Evolutionary conservation across 139 green algal genomes (phyloP).

Genomic region (Chlorella sorokiniana): DNA sequence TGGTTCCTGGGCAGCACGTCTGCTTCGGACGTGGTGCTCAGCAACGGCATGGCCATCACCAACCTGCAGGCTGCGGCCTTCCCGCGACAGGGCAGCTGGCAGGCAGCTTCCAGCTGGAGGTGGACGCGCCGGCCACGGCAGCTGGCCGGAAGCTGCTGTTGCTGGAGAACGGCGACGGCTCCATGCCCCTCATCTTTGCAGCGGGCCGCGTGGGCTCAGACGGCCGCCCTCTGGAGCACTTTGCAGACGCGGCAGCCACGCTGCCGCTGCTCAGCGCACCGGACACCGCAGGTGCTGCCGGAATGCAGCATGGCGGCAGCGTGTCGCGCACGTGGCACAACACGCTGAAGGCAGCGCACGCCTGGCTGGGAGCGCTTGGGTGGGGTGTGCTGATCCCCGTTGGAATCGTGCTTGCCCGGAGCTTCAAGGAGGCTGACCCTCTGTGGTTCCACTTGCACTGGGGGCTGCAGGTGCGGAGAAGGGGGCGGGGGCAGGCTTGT

Average conservation of each 20-base stretch:
- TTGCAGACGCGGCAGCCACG: background rate
- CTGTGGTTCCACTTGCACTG: slow-evolving; percentile 54
- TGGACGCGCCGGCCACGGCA: slow-evolving; percentile 1
- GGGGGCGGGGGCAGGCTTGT: too few species aligned
- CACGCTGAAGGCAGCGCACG: slow-evolving; percentile 34
- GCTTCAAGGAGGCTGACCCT: slow-evolving; percentile 26
- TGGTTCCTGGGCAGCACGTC: background rate
- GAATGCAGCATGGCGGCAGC: background rate
- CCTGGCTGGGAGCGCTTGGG: slow-evolving; percentile 42
- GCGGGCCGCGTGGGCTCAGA: slow-evolving; percentile 11
- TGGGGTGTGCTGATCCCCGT: slow-evolving; percentile 51
- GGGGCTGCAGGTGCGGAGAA: background rate
- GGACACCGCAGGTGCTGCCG: background rate
- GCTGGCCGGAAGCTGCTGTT: slow-evolving; percentile 2
- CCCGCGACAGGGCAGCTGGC: background rate
- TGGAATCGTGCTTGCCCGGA: slow-evolving; percentile 45
- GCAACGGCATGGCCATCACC: background rate
- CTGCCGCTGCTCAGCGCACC: background rate
- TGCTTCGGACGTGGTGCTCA: background rate
- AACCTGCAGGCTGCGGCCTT: background rate
- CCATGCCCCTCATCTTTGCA: slow-evolving; percentile 46
- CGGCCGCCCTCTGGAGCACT: background rate
- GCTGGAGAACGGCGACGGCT: background rate
- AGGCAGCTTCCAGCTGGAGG: slow-evolving; percentile 16
- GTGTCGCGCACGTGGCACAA: background rate